A percentile compares a stretch with the other conserved stretches of the same genome.
phyloP scores from a whole-genome alignment of 495 filamentous ascomycete species.

The Chaetomium cochliodes region DNA sequence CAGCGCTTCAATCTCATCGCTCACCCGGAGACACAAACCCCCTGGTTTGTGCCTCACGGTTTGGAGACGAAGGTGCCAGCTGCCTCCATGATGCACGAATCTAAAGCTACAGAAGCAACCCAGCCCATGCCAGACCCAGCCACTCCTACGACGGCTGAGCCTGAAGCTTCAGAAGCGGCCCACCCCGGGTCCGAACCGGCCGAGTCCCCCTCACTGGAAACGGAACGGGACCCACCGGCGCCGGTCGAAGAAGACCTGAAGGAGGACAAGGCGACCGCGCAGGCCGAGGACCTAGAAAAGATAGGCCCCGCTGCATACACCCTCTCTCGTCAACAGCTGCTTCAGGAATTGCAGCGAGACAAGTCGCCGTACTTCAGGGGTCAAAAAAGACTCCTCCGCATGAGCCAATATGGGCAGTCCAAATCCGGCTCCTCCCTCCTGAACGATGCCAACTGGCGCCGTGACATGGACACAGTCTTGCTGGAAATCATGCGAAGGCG shows the following conservation, averaged over 20 bases:
- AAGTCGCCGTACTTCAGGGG: conserved; percentile 5
- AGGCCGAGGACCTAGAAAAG: neutral
- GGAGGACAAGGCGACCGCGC: neutral
- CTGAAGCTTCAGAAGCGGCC: neutral
- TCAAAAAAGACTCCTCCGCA: conserved; percentile 16
- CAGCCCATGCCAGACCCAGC: neutral
- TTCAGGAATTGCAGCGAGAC: conserved; percentile 9
- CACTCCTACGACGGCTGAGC: neutral
- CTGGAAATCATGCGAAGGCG: conserved; percentile 52
- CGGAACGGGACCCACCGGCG: neutral
- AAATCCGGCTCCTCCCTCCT: conserved; percentile 12
- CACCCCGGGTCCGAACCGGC: neutral
- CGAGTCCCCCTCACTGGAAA: neutral
- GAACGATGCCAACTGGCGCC: conserved; percentile 53
- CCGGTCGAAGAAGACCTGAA: neutral
- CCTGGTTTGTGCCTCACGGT: conserved; percentile 60
- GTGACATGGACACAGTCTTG: conserved; percentile 66
- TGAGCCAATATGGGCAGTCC: conserved; percentile 9
- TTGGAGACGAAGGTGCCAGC: conserved; percentile 37
- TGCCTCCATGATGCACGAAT: neutral
- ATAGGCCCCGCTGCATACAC: conserved; percentile 19
- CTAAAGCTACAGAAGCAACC: neutral
- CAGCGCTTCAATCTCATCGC: conserved; percentile 58
- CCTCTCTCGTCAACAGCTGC: conserved; percentile 20
- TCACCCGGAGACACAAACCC: conserved; percentile 54